Evolutionary conservation across 176 grass and related monocot genomes (phyloP).

Genomic region (Poa annua): DNA sequence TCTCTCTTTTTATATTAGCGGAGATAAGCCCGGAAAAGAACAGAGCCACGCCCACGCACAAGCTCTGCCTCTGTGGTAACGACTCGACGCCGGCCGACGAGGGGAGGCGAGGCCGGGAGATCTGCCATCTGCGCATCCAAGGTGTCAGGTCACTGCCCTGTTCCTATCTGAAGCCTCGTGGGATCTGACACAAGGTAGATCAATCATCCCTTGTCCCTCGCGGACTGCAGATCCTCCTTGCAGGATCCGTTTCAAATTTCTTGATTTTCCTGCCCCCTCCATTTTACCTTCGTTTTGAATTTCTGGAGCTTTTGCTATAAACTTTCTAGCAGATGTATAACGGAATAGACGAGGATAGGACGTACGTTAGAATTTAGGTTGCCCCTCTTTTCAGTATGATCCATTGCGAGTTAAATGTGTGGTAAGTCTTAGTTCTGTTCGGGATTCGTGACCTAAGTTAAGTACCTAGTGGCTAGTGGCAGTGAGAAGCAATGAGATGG

Average conservation of each 20-base stretch:
- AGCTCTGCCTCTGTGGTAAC: background rate
- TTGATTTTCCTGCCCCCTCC: background rate
- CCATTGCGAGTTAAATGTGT: background rate
- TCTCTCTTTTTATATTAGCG: no score
- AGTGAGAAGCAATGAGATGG: background rate
- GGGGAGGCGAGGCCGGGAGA: background rate
- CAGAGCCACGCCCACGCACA: background rate
- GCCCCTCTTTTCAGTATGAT: background rate
- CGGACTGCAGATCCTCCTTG: background rate
- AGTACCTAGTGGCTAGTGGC: background rate
- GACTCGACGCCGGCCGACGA: background rate
- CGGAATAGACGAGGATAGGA: background rate
- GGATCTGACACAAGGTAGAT: background rate
- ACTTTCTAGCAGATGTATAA: background rate
- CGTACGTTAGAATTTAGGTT: background rate
- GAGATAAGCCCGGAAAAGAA: no score
- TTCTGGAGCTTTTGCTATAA: no score
- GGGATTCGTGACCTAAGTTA: background rate
- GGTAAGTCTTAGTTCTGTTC: background rate
- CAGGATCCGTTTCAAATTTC: background rate
- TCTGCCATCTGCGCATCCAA: slow-evolving; percentile 9
- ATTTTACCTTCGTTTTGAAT: background rate
- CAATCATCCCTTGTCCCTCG: background rate
- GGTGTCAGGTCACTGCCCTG: background rate
- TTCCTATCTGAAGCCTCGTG: no score